Base-by-base conservation (phyloP, 2,329 filamentous ascomycete species). In the Talaromyces amestolkiae region DNA sequence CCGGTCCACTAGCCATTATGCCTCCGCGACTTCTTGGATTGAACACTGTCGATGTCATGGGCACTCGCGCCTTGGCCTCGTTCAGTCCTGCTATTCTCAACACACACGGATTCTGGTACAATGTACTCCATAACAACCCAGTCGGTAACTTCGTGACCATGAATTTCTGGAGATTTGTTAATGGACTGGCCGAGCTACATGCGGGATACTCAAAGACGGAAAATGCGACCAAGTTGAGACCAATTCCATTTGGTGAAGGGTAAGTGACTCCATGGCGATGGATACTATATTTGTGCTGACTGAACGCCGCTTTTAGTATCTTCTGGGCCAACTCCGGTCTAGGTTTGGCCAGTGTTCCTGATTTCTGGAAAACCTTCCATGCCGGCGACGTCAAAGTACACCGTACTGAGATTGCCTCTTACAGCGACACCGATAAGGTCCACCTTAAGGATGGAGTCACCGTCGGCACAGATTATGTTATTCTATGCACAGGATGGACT, bases 21-120 rank as follows among this genome's bases (percentile, higher is more conserved):
- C 54, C 54, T 39, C 54, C 33, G 10, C 54, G 33, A 15, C 54
- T 58, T 58, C 33, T 37, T n/a, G 54, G n/a, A 24, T 17, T 58
- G 11, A 58, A 58, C 33, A 58, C 54, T 24, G 54, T 58, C 15
- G 54, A 58, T 58, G 54, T 58, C 37, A 58, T 58, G 54, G 54
- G n/a, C 13, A 58, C 54, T 58, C 54, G 54, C 6, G 54, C n/a
- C 22, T n/a, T 58, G n/a, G 54, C 54, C 15, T 33, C 54, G 15
- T 58, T 58, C 54, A 58, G 54, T 35, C 54, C 54, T 8, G 54
- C 54, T 58, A 58, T 58, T 39, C 35, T 22, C 54, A 58, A 58
- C 35, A 39, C 54, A 15, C 13, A n/a, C 15, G 54, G 54, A 11
- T 41, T 58, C 2, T 58, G 54, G 54, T 58, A 58, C 33, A 37